These are phyloP conservation scores for Tetrahymena malaccensis DNA, from an alignment of 73 alveolate species.

Conservation along the genomic window DNA sequence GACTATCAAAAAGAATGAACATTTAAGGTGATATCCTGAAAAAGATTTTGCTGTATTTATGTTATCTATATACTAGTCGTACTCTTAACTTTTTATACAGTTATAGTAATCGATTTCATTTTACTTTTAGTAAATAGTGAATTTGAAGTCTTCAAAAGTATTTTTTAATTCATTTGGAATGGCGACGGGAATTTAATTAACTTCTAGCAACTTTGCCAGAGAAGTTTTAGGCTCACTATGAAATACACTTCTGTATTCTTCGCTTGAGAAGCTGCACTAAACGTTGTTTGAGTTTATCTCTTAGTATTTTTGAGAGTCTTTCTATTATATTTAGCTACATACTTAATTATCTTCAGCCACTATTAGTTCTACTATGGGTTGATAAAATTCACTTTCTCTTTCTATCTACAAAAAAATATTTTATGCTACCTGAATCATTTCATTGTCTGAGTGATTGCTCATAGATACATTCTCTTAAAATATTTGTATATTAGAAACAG, in stretches of 20 bases:
- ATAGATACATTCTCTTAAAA: not conserved
- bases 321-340: not conserved
- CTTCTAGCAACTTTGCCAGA: not conserved
- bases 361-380: not conserved
- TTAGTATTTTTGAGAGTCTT: not conserved
- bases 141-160: not conserved
- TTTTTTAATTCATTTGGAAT: too few relatives aligned
- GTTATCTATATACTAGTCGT: not conserved
- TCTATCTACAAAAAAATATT: not conserved
- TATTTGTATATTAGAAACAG: not conserved
- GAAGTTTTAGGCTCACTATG: not conserved
- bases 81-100: not conserved
- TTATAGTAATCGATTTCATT: not conserved
- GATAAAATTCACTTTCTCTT: not conserved
- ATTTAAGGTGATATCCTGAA: not conserved
- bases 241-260: not conserved
- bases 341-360: not conserved
- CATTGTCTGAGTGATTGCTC: not conserved
- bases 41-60: not conserved
- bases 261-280: not conserved
- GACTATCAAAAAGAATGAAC: not conserved
- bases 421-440: not conserved
- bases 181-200: not conserved
- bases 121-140: not conserved
- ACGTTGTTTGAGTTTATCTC: not conserved